These are phyloP conservation scores for Volutella citrinella DNA, from an alignment of 2,329 filamentous ascomycete genomes.

Conservation along the genomic window DNA sequence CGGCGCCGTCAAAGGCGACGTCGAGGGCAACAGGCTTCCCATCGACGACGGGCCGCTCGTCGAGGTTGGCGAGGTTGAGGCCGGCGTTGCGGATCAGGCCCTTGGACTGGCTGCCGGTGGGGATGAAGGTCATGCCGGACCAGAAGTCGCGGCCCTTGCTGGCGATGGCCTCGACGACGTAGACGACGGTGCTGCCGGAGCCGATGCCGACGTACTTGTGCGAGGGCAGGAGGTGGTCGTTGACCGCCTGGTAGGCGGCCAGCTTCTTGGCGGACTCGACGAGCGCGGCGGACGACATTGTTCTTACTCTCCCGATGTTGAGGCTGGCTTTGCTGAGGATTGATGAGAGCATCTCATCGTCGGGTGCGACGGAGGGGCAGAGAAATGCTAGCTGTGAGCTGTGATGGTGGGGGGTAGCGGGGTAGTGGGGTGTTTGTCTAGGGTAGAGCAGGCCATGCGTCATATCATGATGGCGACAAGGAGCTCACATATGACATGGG, in stretches of 20 bases:
- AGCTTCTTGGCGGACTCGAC: conserved; percentile 73
- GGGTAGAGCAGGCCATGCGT: too few relatives aligned
- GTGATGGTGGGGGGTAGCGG: too few relatives aligned
- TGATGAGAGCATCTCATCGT: too few relatives aligned
- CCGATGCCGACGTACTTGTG: conserved; percentile 74
- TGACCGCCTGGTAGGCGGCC: conserved; percentile 71
- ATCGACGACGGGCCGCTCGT: conserved; percentile 58
- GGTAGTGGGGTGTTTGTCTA: too few relatives aligned
- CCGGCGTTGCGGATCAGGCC: conserved; percentile 80
- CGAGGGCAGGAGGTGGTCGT: conserved; percentile 63
- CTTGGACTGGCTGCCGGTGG: conserved; percentile 88
- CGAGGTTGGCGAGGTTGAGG: conserved; percentile 73
- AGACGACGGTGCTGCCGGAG: conserved; percentile 77
- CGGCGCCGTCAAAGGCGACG: conserved; percentile 92
- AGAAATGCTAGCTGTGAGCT: too few relatives aligned
- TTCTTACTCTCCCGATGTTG: too few relatives aligned
- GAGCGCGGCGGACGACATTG: conserved; percentile 38
- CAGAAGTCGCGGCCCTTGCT: conserved; percentile 54
- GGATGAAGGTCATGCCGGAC: conserved; percentile 75
- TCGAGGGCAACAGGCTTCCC: conserved; percentile 60
- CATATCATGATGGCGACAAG: too few relatives aligned
- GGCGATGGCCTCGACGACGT: conserved; percentile 79
- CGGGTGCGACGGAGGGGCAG: too few relatives aligned
- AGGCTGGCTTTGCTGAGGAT: too few relatives aligned
- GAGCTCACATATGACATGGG: too few relatives aligned